Conservation (phyloP, 768 basidiomycete genomes). For the Dioszegia aurantiaca region DNA sequence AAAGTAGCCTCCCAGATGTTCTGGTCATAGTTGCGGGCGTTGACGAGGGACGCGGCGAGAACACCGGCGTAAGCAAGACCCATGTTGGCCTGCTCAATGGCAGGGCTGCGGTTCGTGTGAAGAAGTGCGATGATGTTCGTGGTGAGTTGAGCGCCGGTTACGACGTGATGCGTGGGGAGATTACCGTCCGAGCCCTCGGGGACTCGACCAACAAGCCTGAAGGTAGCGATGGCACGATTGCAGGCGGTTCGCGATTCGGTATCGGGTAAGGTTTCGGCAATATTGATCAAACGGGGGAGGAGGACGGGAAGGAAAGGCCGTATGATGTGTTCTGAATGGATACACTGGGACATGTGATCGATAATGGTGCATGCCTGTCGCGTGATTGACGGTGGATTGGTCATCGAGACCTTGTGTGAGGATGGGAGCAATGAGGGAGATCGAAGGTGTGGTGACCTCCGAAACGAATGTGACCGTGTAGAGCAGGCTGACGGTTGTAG, state of each 20-base stretch:
- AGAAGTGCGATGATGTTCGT: slow-evolving; percentile 70
- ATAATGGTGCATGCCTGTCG: slow-evolving; percentile 96
- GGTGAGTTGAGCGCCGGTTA: slow-evolving; percentile 66
- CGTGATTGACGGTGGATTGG: slow-evolving; percentile 92
- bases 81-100: slow-evolving; percentile 60
- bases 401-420: slow-evolving; percentile 88
- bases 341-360: slow-evolving; percentile 98
- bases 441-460: slow-evolving; percentile 93
- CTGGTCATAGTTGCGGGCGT: slow-evolving; percentile 86
- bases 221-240: slow-evolving; percentile 85
- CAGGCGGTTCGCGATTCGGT: slow-evolving; percentile 95
- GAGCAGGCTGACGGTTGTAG: slow-evolving; percentile 88
- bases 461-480: slow-evolving; percentile 99
- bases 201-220: slow-evolving; percentile 90
- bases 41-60: slow-evolving; percentile 82
- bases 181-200: slow-evolving; percentile 81
- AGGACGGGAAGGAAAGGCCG: slow-evolving; percentile 95
- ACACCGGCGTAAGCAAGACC: slow-evolving; percentile 68
- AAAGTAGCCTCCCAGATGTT: slow-evolving; percentile 76
- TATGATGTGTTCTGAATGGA: slow-evolving; percentile 89
- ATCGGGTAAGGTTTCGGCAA: slow-evolving; percentile 89
- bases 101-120: slow-evolving; percentile 72
- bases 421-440: slow-evolving; percentile 96
- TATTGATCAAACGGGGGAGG: slow-evolving; percentile 91
- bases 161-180: slow-evolving; percentile 76